Evolutionary conservation across 352 stramenopile species (phyloP).

Genomic region (Pythium dissimile): DNA sequence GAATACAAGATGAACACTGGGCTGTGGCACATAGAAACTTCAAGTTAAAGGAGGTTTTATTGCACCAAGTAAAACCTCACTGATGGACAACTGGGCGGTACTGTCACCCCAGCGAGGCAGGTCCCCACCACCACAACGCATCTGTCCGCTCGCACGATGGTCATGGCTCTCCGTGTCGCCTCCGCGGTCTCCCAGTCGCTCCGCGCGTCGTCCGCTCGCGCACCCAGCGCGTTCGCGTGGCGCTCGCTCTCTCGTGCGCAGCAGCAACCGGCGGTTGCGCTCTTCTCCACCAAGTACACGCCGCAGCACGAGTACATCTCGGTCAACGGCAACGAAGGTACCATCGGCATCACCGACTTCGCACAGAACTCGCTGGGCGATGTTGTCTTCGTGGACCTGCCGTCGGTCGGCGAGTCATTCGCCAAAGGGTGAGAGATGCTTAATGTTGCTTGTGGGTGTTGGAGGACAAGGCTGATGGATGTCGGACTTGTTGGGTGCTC

Average conservation of each 20-base stretch:
- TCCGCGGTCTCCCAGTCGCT: conserved; percentile 55
- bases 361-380: conserved; percentile 96
- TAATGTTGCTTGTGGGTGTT: neutral
- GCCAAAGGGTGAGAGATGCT: conserved; percentile 90
- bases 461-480: neutral
- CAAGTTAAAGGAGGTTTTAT: conserved; percentile 22
- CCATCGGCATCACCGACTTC: conserved; percentile 97
- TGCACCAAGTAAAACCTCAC: conserved; percentile 7
- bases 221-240: conserved; percentile 20
- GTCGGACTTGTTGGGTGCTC: too few relatives aligned
- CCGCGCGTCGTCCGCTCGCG: conserved; percentile 26
- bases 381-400: conserved; percentile 97
- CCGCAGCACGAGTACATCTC: conserved; percentile 84
- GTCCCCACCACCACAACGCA: conserved; percentile 16
- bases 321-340: conserved; percentile 78
- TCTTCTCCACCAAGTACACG: conserved; percentile 87
- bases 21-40: conserved; percentile 16
- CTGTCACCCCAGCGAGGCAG: neutral
- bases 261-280: conserved; percentile 34
- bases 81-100: neutral
- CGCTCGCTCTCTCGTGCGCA: conserved; percentile 32
- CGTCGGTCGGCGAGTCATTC: conserved; percentile 92
- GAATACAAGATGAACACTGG: conserved; percentile 8
- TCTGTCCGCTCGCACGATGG: conserved; percentile 8
- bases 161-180: conserved; percentile 53